Conservation (phyloP, 1,284 basidiomycete species). For the Rhizoctonia solani region DNA sequence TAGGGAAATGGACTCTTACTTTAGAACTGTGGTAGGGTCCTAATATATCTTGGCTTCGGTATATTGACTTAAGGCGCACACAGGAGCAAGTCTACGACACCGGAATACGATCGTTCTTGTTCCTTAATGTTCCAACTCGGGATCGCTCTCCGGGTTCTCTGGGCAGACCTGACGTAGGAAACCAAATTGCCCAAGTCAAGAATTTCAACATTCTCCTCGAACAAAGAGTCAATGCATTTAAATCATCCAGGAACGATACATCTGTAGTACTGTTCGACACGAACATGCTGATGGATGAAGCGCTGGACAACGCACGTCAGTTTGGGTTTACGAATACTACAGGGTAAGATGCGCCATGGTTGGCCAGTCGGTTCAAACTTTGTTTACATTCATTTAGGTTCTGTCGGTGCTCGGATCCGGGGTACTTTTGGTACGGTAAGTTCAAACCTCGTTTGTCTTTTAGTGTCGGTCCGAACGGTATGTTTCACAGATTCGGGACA, state of each 20-base stretch:
- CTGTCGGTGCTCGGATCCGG: slow-evolving; percentile 54
- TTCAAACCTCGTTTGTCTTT: slow-evolving; percentile 37
- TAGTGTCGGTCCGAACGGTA: background rate
- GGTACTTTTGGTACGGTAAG: slow-evolving; percentile 62
- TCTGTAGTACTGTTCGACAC: slow-evolving; percentile 56
- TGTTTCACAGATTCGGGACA: slow-evolving; percentile 27
- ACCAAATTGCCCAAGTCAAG: slow-evolving; percentile 49
- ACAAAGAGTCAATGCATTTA: slow-evolving; percentile 48
- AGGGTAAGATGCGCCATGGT: slow-evolving; percentile 46
- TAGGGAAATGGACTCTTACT: background rate
- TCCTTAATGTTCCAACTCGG: slow-evolving; percentile 60
- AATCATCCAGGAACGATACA: slow-evolving; percentile 43
- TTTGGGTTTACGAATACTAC: slow-evolving; percentile 58
- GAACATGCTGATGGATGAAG: slow-evolving; percentile 53
- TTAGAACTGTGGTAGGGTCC: background rate
- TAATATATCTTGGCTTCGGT: background rate
- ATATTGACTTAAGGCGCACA: slow-evolving; percentile 13
- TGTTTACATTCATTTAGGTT: slow-evolving; percentile 46
- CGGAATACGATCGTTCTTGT: slow-evolving; percentile 55
- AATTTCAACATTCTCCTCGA: slow-evolving; percentile 52
- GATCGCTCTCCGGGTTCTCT: slow-evolving; percentile 52
- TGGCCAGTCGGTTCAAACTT: background rate
- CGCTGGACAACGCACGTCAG: slow-evolving; percentile 50
- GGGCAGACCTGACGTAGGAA: slow-evolving; percentile 44
- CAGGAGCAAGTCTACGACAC: slow-evolving; percentile 51